These are phyloP conservation scores for Ambrosia hybrid DNA, from an alignment of 140 eudicot species.

Conservation along the genomic window DNA sequence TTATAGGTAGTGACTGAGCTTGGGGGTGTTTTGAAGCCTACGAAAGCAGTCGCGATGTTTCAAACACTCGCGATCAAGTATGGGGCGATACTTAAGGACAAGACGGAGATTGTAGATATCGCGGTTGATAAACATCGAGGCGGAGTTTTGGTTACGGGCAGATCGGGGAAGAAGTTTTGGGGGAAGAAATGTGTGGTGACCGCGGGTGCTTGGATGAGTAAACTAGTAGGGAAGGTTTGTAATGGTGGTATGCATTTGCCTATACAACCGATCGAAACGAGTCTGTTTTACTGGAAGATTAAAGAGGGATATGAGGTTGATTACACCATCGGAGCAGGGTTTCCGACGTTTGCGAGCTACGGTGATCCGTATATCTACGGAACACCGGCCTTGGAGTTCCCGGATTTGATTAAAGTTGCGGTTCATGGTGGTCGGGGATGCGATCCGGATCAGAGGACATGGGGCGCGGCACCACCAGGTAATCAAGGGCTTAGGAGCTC, in stretches of 20 bases:
- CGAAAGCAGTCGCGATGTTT: constrained; percentile 90
- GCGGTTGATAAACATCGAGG: constrained; percentile 27
- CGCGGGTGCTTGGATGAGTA: constrained; percentile 82
- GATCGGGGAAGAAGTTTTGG: constrained; percentile 36
- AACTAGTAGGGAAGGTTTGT: constrained; percentile 42
- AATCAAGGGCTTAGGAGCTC: background rate
- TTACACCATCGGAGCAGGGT: constrained; percentile 52
- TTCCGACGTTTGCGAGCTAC: constrained; percentile 81
- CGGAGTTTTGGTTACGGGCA: constrained; percentile 45
- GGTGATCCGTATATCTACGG: constrained; percentile 76
- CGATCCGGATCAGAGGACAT: constrained; percentile 64
- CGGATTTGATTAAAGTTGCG: constrained; percentile 63
- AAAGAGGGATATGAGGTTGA: constrained; percentile 51
- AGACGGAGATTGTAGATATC: constrained; percentile 42
- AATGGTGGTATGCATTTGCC: constrained; percentile 43
- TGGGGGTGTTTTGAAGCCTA: constrained; percentile 85
- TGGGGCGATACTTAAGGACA: constrained; percentile 64
- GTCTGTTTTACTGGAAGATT: constrained; percentile 66
- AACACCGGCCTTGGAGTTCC: constrained; percentile 80
- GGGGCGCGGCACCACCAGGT: constrained; percentile 31
- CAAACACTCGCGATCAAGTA: constrained; percentile 66
- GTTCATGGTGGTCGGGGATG: constrained; percentile 66
- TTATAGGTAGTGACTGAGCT: constrained; percentile 40
- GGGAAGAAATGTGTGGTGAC: constrained; percentile 77
- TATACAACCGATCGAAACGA: constrained; percentile 67